A percentile compares a stretch with the other conserved stretches of the same genome.
Evolutionary conservation across 169 alveolate genomes (phyloP).

Genomic region (Perkinsus chesapeaki): DNA sequence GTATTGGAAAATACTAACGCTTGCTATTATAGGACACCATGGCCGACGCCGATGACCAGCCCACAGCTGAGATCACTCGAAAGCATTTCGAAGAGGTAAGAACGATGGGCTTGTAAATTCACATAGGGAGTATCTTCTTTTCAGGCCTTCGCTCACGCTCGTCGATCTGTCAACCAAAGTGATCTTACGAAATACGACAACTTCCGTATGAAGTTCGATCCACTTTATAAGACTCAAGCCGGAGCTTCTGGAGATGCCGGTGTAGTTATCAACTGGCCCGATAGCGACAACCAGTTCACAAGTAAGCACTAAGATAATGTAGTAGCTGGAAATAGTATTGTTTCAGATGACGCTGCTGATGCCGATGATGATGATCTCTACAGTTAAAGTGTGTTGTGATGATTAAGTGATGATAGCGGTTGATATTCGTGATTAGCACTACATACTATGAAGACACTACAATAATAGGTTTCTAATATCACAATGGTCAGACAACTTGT

Average conservation of each 20-base stretch:
- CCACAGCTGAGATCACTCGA: slow-evolving; percentile 89
- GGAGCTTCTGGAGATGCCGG: slow-evolving; percentile 65
- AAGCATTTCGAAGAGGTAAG: slow-evolving; percentile 95
- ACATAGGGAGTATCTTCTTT: not conserved
- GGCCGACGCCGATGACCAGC: slow-evolving; percentile 61
- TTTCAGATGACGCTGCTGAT: not conserved
- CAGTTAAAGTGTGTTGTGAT: not conserved
- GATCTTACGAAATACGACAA: slow-evolving; percentile 87
- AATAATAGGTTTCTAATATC: not conserved
- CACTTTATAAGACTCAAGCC: slow-evolving; percentile 84
- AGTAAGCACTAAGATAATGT: not conserved
- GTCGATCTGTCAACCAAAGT: slow-evolving; percentile 90
- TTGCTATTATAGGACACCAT: not conserved
- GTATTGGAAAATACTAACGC: slow-evolving; percentile 21
- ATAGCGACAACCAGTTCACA: not conserved
- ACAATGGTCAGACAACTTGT: too few relatives aligned
- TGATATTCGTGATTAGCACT: not conserved
- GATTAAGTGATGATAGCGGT: not conserved
- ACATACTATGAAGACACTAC: not conserved
- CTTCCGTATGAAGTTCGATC: slow-evolving; percentile 96
- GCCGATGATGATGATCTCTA: not conserved
- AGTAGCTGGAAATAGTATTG: not conserved
- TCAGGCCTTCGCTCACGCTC: slow-evolving; percentile 81
- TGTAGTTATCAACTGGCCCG: not conserved
- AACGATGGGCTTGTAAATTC: not conserved